Base-by-base conservation (phyloP, 2,329 filamentous ascomycete species). In the Domatiomyces catenatus region DNA sequence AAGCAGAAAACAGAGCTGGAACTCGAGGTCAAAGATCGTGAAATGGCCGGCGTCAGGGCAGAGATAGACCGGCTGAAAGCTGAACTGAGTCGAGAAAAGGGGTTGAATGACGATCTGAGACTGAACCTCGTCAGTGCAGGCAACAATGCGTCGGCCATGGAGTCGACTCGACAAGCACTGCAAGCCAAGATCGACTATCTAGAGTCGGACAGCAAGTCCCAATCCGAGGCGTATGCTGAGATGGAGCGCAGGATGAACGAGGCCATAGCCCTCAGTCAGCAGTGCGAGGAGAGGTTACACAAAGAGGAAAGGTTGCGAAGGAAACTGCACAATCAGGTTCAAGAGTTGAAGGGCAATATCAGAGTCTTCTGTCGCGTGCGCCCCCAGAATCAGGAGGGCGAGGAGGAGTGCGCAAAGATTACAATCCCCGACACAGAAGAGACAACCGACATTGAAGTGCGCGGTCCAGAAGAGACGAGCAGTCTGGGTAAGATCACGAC, bases 301-400 rank as follows among this genome's bases (percentile, higher is more conserved):
- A 86, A 83, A 61, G 92, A 96, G 63, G 92, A 98, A 68, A 92
- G 86, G 0, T 73, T 94, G 48, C 80, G 92, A 12, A 79, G 92
- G 19, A 90, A 93, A 59, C 76, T 98, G 0, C 94, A 96, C 71
- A 96, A 96, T 67, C 92, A 94, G 65, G 90, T 98, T 46, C 88
- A 98, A 65, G 92, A 98, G 63, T 77, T 98, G 53, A 95, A 94
- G 66, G 92, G 92, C 60, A 98, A 98, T 63, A 98, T 98, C 61
- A 84, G 92, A 18, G 92, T 98, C 58, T 98, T 98, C 79, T 96
- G 90, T 63, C 81, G 92, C 64, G 90, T 96, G 24, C 83, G 93
- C 42, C 92, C 92, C 1, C 72, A 83, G 0, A 71, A 84, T 19
- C 66, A 70, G 0, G 81, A 84, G 51, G 60, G 64, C 6, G 67